Conservation (phyloP, 2,329 filamentous ascomycete species). For the Colletotrichum liaoningense region DNA sequence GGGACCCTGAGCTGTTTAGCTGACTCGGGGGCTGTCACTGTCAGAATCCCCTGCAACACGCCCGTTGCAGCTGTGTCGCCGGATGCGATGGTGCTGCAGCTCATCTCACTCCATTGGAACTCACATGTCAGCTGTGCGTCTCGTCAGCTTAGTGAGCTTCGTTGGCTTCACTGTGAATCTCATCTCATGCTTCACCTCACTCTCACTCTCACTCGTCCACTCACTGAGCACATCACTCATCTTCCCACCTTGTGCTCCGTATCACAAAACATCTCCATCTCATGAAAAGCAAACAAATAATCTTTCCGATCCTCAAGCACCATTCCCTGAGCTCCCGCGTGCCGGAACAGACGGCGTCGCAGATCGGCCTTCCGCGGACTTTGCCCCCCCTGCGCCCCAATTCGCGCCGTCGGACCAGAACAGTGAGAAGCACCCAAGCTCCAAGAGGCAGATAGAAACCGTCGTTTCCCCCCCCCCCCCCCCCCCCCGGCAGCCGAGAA, state of each 20-base stretch:
- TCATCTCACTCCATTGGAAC: background rate
- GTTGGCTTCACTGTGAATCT: background rate
- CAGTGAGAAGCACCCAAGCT: background rate
- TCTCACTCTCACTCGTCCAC: background rate
- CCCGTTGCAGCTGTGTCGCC: background rate
- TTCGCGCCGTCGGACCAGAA: too few species aligned
- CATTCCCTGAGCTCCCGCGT: background rate
- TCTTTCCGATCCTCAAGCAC: background rate
- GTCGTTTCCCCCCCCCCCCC: background rate
- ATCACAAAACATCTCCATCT: background rate
- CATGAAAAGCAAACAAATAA: background rate
- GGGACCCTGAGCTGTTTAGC: slow-evolving; percentile 19
- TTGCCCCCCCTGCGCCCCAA: background rate
- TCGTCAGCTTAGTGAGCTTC: background rate
- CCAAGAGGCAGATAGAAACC: background rate
- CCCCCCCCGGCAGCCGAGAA: background rate
- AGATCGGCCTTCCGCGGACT: slow-evolving; percentile 27
- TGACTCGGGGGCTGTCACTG: slow-evolving; percentile 6
- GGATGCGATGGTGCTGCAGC: background rate
- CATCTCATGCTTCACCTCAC: background rate
- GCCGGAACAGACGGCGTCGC: slow-evolving; percentile 27
- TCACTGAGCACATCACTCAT: background rate
- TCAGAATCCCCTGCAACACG: background rate
- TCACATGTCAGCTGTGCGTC: background rate
- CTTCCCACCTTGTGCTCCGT: background rate